Evolutionary conservation across 2,329 filamentous ascomycete species (phyloP).

Genomic region (Ceratocystiopsis sp.): DNA sequence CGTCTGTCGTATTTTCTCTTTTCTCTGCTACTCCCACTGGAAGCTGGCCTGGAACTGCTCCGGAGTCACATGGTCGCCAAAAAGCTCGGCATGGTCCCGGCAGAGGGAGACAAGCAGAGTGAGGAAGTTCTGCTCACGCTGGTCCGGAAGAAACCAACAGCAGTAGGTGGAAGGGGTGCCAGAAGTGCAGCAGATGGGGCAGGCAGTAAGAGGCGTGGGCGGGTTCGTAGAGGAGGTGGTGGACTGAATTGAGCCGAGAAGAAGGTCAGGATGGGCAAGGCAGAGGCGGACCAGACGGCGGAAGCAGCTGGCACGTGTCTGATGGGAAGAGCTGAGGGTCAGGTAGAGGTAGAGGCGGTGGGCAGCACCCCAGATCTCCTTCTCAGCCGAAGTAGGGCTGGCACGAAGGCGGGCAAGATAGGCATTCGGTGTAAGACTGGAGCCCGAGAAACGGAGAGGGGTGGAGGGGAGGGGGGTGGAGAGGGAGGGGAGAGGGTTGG

Average conservation of each 20-base stretch:
- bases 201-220: not conserved
- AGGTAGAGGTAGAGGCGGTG: constrained; percentile 2
- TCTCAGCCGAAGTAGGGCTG: not conserved
- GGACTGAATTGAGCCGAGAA: not conserved
- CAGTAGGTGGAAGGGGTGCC: not conserved
- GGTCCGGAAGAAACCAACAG: constrained; percentile 3
- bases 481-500: too few species aligned
- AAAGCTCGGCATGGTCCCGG: not conserved
- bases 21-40: too few species aligned
- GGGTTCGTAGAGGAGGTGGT: not conserved
- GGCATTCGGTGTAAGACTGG: not conserved
- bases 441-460: not conserved
- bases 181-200: not conserved
- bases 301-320: not conserved
- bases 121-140: not conserved
- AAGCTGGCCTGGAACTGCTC: not conserved
- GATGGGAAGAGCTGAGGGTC: not conserved
- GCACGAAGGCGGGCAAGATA: constrained; percentile 1
- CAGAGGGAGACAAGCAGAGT: not conserved
- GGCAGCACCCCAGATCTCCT: constrained; percentile 2
- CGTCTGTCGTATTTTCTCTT: too few species aligned
- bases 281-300: constrained; percentile 3
- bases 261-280: not conserved
- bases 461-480: too few species aligned
- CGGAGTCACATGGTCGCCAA: not conserved